A percentile compares a stretch with the other conserved stretches of the same genome.
phyloP scores from a whole-genome alignment of 1,284 basidiomycete species.

The Malassezia restricta region DNA sequence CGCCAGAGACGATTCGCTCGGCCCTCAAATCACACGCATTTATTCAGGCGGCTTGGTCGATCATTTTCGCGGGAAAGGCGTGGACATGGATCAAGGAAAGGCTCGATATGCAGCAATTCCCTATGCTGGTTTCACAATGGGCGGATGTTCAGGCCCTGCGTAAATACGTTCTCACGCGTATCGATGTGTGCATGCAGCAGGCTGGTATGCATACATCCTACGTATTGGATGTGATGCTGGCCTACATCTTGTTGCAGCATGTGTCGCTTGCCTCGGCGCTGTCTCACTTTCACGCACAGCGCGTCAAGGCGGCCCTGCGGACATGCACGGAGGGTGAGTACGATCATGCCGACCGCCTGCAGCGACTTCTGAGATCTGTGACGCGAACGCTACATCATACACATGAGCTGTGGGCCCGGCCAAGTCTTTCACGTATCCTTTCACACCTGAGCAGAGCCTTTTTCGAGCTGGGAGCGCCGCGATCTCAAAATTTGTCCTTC shows the following conservation, averaged over 20 bases:
- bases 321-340: not conserved
- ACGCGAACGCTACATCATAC: not conserved
- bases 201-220: not conserved
- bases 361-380: not conserved
- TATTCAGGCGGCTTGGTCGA: slow-evolving; percentile 7
- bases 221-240: not conserved
- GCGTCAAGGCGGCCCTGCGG: not conserved
- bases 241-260: not conserved
- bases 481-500: not conserved
- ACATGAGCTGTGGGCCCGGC: not conserved
- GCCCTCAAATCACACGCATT: not conserved
- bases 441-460: not conserved
- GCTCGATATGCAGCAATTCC: not conserved
- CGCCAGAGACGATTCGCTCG: not conserved
- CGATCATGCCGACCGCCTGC: not conserved
- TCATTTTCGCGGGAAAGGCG: not conserved
- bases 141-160: not conserved
- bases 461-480: slow-evolving; percentile 1
- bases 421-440: not conserved
- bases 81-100: not conserved
- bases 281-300: not conserved
- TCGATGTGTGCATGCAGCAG: not conserved
- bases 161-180: not conserved
- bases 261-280: not conserved
- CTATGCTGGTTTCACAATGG: not conserved